Evolutionary conservation across 345 rosid species (phyloP).

Genomic region (Geranium rotundifolium): DNA sequence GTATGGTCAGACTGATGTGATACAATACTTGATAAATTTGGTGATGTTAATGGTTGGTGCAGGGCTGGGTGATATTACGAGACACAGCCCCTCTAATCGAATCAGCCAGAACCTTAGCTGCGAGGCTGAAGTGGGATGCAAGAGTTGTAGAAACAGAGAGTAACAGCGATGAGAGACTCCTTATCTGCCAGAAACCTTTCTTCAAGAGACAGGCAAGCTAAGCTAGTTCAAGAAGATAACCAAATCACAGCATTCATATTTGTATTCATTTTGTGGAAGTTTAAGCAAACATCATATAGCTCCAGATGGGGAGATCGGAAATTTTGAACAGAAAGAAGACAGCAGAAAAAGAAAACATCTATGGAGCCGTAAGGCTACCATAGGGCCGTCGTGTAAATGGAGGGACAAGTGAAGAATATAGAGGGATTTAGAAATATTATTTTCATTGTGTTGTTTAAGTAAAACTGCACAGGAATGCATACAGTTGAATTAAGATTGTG

Average conservation of each 20-base stretch:
- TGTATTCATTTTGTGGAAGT: slow-evolving; percentile 18
- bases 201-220: slow-evolving; percentile 49
- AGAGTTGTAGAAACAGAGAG: slow-evolving; percentile 74
- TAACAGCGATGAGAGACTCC: slow-evolving; percentile 80
- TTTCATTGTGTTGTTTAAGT: slow-evolving; percentile 17
- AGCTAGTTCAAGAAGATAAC: slow-evolving; percentile 8
- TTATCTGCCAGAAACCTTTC: slow-evolving; percentile 91
- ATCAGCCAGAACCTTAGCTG: slow-evolving; percentile 51
- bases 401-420: slow-evolving; percentile 6
- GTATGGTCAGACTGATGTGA: neutral
- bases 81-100: slow-evolving; percentile 68
- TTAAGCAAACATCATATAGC: neutral
- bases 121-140: slow-evolving; percentile 91
- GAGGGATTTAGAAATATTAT: slow-evolving; percentile 14
- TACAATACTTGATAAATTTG: neutral
- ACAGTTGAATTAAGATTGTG: slow-evolving; percentile 37
- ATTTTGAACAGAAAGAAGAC: slow-evolving; percentile 32
- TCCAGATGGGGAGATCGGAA: slow-evolving; percentile 1
- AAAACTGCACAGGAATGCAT: slow-evolving; percentile 11
- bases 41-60: slow-evolving; percentile 14
- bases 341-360: slow-evolving; percentile 23
- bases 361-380: slow-evolving; percentile 48
- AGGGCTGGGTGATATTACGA: slow-evolving; percentile 96
- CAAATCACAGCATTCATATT: slow-evolving; percentile 16
- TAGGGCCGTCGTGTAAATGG: slow-evolving; percentile 7